Conservation (phyloP, 1,284 basidiomycete genomes). For the Polyporus tsugae region DNA sequence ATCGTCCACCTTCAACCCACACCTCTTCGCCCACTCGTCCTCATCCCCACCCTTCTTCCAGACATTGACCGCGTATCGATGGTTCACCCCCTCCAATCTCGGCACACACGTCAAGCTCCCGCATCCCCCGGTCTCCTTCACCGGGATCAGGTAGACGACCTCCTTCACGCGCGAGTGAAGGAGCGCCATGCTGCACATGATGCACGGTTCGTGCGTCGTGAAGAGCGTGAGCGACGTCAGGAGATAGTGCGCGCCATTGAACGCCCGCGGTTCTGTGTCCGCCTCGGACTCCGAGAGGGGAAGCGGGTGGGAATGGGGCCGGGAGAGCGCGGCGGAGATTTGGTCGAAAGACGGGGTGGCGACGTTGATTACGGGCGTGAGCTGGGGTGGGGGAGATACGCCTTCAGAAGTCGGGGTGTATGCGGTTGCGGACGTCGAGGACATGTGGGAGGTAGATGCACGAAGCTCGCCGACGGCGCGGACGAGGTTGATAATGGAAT, state of each 20-base stretch:
- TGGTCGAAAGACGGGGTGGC: constrained; percentile 8
- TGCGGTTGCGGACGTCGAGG: constrained; percentile 10
- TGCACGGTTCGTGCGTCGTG: constrained; percentile 92
- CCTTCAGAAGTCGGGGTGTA: constrained; percentile 6
- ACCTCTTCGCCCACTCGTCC: constrained; percentile 15
- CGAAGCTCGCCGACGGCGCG: constrained; percentile 69
- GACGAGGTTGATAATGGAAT: constrained; percentile 83
- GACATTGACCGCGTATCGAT: constrained; percentile 75
- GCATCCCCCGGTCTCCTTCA: constrained; percentile 79
- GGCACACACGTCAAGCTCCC: constrained; percentile 77
- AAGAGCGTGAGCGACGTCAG: constrained; percentile 86
- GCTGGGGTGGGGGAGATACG: constrained; percentile 11
- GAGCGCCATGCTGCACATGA: constrained; percentile 96
- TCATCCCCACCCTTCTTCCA: constrained; percentile 53
- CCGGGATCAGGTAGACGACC: constrained; percentile 78
- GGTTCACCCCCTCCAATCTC: constrained; percentile 81
- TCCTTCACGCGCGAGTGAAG: constrained; percentile 91
- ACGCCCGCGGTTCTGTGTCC: constrained; percentile 29
- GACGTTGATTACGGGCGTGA: constrained; percentile 16
- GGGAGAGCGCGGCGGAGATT: constrained; percentile 16
- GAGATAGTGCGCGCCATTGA: constrained; percentile 84
- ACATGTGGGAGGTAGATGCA: constrained; percentile 39
- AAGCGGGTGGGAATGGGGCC: constrained; percentile 10
- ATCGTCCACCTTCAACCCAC: constrained; percentile 47
- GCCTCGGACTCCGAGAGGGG: constrained; percentile 2